phyloP scores from a whole-genome alignment of 805 yeast genomes.

The Candida caryicola region DNA sequence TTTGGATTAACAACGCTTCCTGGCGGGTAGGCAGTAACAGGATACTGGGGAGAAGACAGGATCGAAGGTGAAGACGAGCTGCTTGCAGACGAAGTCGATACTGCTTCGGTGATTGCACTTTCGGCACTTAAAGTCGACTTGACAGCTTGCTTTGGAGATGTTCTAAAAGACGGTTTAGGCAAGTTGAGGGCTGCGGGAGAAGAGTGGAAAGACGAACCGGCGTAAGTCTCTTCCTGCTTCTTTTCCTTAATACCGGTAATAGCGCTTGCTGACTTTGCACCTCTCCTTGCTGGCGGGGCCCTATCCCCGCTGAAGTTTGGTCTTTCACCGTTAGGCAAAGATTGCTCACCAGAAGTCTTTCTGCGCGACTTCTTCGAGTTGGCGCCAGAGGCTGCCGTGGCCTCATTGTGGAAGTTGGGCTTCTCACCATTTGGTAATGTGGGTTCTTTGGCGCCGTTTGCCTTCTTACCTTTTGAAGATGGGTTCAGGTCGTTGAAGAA shows the following conservation, averaged over 20 bases:
- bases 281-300: background rate
- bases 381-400: slow-evolving; percentile 8
- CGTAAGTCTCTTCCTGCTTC: slow-evolving; percentile 39
- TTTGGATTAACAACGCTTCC: slow-evolving; percentile 11
- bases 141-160: slow-evolving; percentile 20
- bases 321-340: slow-evolving; percentile 28
- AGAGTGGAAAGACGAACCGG: slow-evolving; percentile 56
- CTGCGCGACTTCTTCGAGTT: slow-evolving; percentile 3
- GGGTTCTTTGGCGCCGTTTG: slow-evolving; percentile 9
- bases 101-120: background rate
- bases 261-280: background rate
- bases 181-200: slow-evolving; percentile 55
- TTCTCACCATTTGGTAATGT: slow-evolving; percentile 29
- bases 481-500: slow-evolving; percentile 16
- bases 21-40: slow-evolving; percentile 35
- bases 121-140: background rate
- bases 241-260: slow-evolving; percentile 6
- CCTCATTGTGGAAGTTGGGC: slow-evolving; percentile 23
- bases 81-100: background rate
- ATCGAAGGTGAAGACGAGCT: slow-evolving; percentile 4
- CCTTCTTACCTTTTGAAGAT: slow-evolving; percentile 1
- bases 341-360: slow-evolving; percentile 13
- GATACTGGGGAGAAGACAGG: slow-evolving; percentile 21
- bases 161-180: slow-evolving; percentile 53
- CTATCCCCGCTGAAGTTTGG: slow-evolving; percentile 22